Conservation (phyloP, 345 rosid genomes). For the Eucalyptus erythrocorys region DNA sequence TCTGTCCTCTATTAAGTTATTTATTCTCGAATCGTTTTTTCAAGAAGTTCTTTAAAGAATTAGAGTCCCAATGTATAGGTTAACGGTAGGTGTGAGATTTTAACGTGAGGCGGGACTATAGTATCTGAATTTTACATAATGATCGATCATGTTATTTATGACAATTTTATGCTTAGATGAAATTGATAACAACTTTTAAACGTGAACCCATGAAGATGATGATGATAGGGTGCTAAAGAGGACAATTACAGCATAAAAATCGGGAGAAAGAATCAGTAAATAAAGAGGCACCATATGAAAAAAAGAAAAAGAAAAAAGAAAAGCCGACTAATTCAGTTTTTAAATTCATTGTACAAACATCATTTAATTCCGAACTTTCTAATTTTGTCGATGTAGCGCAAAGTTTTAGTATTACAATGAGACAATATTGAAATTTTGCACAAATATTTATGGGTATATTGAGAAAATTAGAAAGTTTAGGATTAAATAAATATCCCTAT, state of each 20-base stretch:
- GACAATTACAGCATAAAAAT: not conserved
- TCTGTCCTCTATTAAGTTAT: not conserved
- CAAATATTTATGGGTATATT: not conserved
- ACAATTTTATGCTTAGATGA: not conserved
- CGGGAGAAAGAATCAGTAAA: not conserved
- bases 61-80: not conserved
- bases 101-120: not conserved
- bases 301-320: not conserved
- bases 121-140: not conserved
- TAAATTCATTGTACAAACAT: fast-evolving
- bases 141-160: not conserved
- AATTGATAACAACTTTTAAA: not conserved
- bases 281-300: not conserved
- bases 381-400: fast-evolving
- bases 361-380: not conserved
- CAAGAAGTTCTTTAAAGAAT: not conserved
- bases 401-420: fast-evolving
- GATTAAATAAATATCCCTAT: fast-evolving
- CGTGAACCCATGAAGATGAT: not conserved
- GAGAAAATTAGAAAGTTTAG: not conserved
- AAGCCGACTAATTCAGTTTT: not conserved
- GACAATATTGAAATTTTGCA: not conserved
- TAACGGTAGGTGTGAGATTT: not conserved
- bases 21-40: not conserved
- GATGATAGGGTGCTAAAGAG: not conserved